These are phyloP conservation scores for Beta macrorhiza DNA, from an alignment of 179 eudicot genomes.

Conservation along the genomic window DNA sequence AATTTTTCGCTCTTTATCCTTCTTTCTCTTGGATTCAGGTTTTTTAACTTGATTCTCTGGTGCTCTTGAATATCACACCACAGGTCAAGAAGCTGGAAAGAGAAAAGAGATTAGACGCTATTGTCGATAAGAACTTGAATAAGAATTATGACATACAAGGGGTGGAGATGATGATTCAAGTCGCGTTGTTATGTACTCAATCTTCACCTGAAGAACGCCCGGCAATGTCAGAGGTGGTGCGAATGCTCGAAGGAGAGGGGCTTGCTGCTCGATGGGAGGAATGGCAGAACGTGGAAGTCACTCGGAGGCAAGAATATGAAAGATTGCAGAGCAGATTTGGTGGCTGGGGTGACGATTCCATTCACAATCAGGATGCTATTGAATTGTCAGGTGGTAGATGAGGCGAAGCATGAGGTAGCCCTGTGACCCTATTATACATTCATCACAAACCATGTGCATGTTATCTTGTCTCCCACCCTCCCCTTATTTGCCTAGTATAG, in stretches of 20 bases:
- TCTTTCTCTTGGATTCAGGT: background rate
- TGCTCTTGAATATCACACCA: background rate
- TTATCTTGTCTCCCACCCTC: background rate
- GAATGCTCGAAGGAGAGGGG: slow-evolving; percentile 99
- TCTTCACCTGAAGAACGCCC: slow-evolving; percentile 88
- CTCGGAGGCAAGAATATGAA: slow-evolving; percentile 69
- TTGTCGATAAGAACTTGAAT: slow-evolving; percentile 65
- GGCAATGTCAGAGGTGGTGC: slow-evolving; percentile 90
- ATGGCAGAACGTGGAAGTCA: slow-evolving; percentile 84
- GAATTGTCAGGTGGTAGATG: slow-evolving; percentile 94
- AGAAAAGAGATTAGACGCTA: slow-evolving; percentile 73
- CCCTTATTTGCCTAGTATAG: background rate
- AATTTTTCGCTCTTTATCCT: background rate
- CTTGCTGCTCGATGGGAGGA: slow-evolving; percentile 96
- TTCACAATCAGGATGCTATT: slow-evolving; percentile 67
- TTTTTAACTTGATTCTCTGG: background rate
- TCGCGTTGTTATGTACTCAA: slow-evolving; percentile 91
- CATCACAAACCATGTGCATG: background rate
- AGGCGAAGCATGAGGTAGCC: slow-evolving; percentile 26
- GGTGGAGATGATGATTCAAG: slow-evolving; percentile 87
- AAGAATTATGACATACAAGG: slow-evolving; percentile 52
- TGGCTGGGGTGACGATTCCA: slow-evolving; percentile 86
- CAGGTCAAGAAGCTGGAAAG: slow-evolving; percentile 83
- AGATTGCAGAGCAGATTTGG: slow-evolving; percentile 75
- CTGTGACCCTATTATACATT: background rate